Conservation (phyloP, 805 yeast genomes). For the Candida pseudoglaebosa region DNA sequence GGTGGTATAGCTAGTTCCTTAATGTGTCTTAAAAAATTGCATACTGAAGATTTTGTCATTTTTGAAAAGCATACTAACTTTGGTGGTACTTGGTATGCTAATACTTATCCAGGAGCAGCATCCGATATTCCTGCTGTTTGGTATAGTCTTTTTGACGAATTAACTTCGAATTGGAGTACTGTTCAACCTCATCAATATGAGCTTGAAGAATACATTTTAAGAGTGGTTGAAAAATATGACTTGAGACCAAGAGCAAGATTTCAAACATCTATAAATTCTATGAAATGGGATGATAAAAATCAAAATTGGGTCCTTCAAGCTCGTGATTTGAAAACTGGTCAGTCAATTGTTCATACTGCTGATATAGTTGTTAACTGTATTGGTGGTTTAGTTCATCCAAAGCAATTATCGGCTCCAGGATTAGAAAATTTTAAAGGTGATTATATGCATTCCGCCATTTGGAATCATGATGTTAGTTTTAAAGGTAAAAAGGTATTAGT, state of each 20-base stretch:
- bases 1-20: constrained; percentile 34
- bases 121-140: constrained; percentile 41
- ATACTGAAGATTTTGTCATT: constrained; percentile 27
- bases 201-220: constrained; percentile 36
- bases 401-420: constrained; percentile 26
- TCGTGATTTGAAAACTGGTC: constrained; percentile 26
- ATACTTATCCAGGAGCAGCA: constrained; percentile 44
- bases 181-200: constrained; percentile 41
- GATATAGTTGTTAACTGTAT: constrained; percentile 22
- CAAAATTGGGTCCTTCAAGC: constrained; percentile 28
- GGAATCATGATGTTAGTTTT: constrained; percentile 30
- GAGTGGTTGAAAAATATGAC: constrained; percentile 26
- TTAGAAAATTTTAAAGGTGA: constrained; percentile 32
- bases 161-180: constrained; percentile 33
- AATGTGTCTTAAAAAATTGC: constrained; percentile 21
- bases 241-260: constrained; percentile 21
- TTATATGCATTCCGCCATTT: constrained; percentile 40
- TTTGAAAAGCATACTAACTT: constrained; percentile 37
- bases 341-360: constrained; percentile 25
- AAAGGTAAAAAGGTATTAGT: constrained; percentile 34
- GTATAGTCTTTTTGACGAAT: constrained; percentile 33
- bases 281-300: constrained; percentile 20
- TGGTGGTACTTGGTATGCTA: constrained; percentile 46
- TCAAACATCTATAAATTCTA: constrained; percentile 17
- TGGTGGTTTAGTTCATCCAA: constrained; percentile 39